Conservation (phyloP, 1,139 yeast species). For the Taphrina communis region DNA sequence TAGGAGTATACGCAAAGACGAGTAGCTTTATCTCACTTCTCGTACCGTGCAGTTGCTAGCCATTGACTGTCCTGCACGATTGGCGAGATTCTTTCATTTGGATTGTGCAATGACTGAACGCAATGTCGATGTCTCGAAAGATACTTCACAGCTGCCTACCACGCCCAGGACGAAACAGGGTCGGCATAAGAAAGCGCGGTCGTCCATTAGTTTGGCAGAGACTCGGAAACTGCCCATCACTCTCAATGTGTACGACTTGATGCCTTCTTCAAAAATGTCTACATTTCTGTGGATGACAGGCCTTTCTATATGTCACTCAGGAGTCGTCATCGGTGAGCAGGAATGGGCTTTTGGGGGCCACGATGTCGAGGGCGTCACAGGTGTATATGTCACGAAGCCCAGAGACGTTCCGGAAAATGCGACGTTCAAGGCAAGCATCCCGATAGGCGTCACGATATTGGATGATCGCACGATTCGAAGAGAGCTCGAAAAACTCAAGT, state of each 20-base stretch:
- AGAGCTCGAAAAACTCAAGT: slow-evolving; percentile 19
- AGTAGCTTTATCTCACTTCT: no score
- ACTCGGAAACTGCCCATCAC: slow-evolving; percentile 24
- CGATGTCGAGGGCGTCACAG: slow-evolving; percentile 37
- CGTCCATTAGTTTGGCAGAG: slow-evolving; percentile 17
- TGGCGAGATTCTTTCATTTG: background rate
- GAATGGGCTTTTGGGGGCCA: slow-evolving; percentile 41
- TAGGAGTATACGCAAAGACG: no score
- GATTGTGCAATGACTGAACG: background rate
- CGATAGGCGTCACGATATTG: slow-evolving; percentile 24
- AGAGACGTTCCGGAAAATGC: slow-evolving; percentile 36
- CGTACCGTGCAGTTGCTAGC: no score
- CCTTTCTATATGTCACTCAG: slow-evolving; percentile 31
- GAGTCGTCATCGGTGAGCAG: slow-evolving; percentile 25
- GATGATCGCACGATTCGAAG: slow-evolving; percentile 18
- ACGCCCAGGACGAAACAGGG: background rate
- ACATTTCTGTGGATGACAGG: slow-evolving; percentile 36
- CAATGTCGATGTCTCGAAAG: background rate
- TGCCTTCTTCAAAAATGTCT: slow-evolving; percentile 29
- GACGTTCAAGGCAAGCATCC: slow-evolving; percentile 8
- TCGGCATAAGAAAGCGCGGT: slow-evolving; percentile 23
- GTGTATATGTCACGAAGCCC: slow-evolving; percentile 35
- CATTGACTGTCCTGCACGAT: no score
- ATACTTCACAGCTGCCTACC: background rate
- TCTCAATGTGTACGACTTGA: slow-evolving; percentile 35